phyloP scores from a whole-genome alignment of 2,329 filamentous ascomycete species.

The Graphilbum fragrans region DNA sequence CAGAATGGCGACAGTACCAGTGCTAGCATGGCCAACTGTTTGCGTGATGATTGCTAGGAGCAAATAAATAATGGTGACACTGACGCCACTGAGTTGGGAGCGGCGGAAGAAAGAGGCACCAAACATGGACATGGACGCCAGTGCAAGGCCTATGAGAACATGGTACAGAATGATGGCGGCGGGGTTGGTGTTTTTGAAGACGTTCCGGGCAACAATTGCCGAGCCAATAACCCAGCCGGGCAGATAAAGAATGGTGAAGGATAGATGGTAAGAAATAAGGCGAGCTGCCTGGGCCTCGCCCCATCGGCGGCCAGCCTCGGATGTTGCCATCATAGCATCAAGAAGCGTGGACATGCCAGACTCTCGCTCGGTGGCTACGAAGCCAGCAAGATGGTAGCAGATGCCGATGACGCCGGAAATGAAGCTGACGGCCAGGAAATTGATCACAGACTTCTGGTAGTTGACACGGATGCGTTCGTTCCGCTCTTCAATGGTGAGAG shows the following conservation, averaged over 20 bases:
- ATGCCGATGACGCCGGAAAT: constrained; percentile 71
- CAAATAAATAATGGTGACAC: constrained; percentile 58
- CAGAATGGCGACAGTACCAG: constrained; percentile 54
- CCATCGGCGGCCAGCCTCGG: constrained; percentile 44
- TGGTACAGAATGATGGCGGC: constrained; percentile 63
- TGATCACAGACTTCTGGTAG: constrained; percentile 64
- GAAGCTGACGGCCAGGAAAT: constrained; percentile 67
- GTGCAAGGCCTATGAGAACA: constrained; percentile 61
- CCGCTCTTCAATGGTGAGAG: constrained; percentile 54
- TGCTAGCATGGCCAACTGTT: constrained; percentile 50
- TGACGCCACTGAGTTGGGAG: constrained; percentile 78
- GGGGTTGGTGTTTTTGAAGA: constrained; percentile 52
- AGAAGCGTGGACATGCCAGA: constrained; percentile 78
- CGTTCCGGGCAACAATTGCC: constrained; percentile 46
- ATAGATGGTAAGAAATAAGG: constrained; percentile 66
- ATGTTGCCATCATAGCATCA: constrained; percentile 80
- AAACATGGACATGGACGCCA: constrained; percentile 71
- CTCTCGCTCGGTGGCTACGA: constrained; percentile 77
- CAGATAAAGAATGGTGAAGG: constrained; percentile 68
- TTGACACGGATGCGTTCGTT: constrained; percentile 49
- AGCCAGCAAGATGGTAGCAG: constrained; percentile 76
- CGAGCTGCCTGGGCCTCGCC: constrained; percentile 59
- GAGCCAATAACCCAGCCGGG: constrained; percentile 75
- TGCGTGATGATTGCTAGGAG: constrained; percentile 75
- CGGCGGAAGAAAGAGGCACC: constrained; percentile 76